Evolutionary conservation across 352 stramenopile genomes (phyloP).

Genomic region (Nannochloropsis limnetica): DNA sequence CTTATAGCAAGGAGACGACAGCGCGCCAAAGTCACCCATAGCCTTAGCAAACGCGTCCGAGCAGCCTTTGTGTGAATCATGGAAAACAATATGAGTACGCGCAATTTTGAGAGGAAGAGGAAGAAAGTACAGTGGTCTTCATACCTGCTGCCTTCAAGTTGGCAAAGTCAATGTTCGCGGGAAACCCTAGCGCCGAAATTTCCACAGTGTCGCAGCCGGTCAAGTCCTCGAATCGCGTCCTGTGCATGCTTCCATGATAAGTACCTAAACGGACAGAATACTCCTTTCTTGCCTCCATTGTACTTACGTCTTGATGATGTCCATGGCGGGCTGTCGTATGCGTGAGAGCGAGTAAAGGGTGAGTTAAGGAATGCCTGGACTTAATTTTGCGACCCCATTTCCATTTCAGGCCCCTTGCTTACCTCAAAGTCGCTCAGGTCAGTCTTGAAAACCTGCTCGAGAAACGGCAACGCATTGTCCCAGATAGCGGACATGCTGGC

Average conservation of each 20-base stretch:
- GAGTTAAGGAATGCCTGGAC: too few relatives aligned
- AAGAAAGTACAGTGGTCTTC: too few relatives aligned
- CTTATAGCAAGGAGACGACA: neutral
- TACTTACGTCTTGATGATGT: conserved; percentile 11
- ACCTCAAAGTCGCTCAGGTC: neutral
- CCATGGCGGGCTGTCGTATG: neutral
- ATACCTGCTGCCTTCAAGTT: neutral
- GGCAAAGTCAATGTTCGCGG: neutral
- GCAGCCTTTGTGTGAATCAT: neutral
- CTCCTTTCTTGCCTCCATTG: too few relatives aligned
- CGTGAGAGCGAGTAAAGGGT: too few relatives aligned
- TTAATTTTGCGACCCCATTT: too few relatives aligned
- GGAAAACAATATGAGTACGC: too few relatives aligned
- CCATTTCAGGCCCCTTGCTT: too few relatives aligned
- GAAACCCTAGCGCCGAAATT: neutral
- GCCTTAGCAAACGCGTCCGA: neutral
- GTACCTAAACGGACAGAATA: too few relatives aligned
- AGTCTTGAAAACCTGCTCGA: neutral
- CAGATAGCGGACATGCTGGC: neutral
- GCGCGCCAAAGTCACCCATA: neutral
- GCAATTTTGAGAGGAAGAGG: too few relatives aligned
- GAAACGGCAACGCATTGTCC: neutral
- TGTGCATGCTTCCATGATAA: neutral
- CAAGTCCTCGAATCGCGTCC: neutral
- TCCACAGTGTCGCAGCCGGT: neutral